Conservation (phyloP, 2,329 filamentous ascomycete genomes). For the Aspergillus fumigatiaffinis region DNA sequence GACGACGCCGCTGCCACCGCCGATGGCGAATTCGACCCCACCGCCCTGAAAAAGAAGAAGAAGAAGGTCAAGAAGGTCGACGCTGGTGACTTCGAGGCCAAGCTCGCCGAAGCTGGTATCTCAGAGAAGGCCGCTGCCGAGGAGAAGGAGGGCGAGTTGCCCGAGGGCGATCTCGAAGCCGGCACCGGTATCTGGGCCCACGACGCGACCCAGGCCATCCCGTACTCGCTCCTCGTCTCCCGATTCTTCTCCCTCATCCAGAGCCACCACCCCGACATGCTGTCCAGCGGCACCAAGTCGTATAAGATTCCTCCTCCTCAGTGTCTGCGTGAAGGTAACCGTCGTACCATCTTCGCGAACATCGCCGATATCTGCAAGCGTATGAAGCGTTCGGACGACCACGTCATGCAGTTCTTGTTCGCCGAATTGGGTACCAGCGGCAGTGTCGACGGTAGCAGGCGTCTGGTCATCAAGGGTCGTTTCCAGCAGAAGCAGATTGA, state of each 20-base stretch:
- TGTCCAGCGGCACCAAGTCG: slow-evolving; percentile 81
- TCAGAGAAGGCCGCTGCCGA: slow-evolving; percentile 57
- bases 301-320: slow-evolving; percentile 99
- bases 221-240: slow-evolving; percentile 77
- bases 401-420: slow-evolving; percentile 95
- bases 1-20: slow-evolving; percentile 48
- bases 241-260: slow-evolving; percentile 94
- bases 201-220: slow-evolving; percentile 71
- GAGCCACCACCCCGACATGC: slow-evolving; percentile 94
- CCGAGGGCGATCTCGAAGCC: slow-evolving; percentile 73
- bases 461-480: slow-evolving; percentile 96
- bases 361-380: slow-evolving; percentile 98
- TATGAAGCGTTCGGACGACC: slow-evolving; percentile 98
- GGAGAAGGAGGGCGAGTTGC: slow-evolving; percentile 53
- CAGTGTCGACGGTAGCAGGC: slow-evolving; percentile 86
- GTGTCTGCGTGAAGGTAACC: slow-evolving; percentile 99
- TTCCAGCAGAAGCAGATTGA: slow-evolving; percentile 99
- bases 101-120: slow-evolving; percentile 59
- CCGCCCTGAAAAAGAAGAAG: slow-evolving; percentile 80
- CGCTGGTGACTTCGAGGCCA: slow-evolving; percentile 63
- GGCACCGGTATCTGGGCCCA: slow-evolving; percentile 90
- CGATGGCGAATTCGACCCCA: slow-evolving; percentile 61
- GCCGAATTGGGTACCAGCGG: slow-evolving; percentile 97
- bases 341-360: slow-evolving; percentile 99
- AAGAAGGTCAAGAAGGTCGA: slow-evolving; percentile 58